A percentile compares a stretch with the other conserved stretches of the same genome.
These are phyloP conservation scores for Sisymbrium irio DNA, from an alignment of 345 rosid genomes.

Conservation along the genomic window DNA sequence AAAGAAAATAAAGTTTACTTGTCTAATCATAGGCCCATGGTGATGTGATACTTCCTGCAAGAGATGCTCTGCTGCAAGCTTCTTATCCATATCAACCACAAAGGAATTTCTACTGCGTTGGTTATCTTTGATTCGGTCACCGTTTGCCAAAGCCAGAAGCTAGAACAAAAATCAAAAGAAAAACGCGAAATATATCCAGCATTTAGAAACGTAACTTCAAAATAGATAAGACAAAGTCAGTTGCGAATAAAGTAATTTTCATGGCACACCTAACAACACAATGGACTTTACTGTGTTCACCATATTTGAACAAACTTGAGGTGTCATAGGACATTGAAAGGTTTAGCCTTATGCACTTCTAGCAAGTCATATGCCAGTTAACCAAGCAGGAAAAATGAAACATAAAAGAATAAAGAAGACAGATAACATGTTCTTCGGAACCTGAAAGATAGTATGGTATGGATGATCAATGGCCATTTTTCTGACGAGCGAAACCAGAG, in stretches of 20 bases:
- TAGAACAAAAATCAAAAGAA: conserved; percentile 33
- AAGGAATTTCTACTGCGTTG: conserved; percentile 90
- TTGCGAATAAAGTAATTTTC: neutral
- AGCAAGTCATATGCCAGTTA: conserved; percentile 19
- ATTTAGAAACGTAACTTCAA: neutral
- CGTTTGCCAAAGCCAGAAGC: conserved; percentile 96
- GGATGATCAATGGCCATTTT: conserved; percentile 99
- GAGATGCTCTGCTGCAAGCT: conserved; percentile 80
- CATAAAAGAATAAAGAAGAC: neutral
- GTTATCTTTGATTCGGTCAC: conserved; percentile 93
- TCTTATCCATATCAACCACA: conserved; percentile 89
- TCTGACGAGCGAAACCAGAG: conserved; percentile 85
- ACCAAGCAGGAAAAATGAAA: neutral
- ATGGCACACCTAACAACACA: conserved; percentile 14
- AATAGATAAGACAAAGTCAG: conserved; percentile 1
- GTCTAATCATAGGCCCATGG: conserved; percentile 78
- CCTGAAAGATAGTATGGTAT: conserved; percentile 93
- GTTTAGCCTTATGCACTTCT: conserved; percentile 7
- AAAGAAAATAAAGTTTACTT: conserved; percentile 42
- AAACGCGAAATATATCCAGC: conserved; percentile 8
- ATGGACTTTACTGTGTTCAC: conserved; percentile 3
- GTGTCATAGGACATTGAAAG: conserved; percentile 1
- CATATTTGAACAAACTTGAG: conserved; percentile 18
- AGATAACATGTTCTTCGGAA: conserved; percentile 25
- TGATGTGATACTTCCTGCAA: conserved; percentile 60